Evolutionary conservation across 2,329 filamentous ascomycete species (phyloP).

Genomic region (Nothomitra cinnamomea): DNA sequence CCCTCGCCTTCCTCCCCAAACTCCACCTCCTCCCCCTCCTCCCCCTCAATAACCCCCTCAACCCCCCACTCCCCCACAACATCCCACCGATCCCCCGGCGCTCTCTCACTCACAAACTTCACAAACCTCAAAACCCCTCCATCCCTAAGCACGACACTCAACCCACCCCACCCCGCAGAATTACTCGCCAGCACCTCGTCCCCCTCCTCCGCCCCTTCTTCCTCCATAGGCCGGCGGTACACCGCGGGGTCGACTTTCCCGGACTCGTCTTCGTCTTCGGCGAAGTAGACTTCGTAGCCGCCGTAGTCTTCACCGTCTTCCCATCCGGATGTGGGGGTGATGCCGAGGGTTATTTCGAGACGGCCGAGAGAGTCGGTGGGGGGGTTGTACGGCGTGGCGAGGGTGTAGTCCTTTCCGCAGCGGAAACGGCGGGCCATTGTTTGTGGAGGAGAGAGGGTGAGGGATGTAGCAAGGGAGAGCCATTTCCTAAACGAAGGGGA

Average conservation of each 20-base stretch:
- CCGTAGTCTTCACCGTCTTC: conserved; percentile 40
- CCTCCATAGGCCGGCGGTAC: conserved; percentile 49
- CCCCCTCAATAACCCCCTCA: conserved; percentile 40
- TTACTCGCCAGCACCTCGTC: conserved; percentile 55
- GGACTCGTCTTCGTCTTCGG: conserved; percentile 52
- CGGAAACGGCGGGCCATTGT: conserved; percentile 77
- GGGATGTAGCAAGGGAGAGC: conserved; percentile 68
- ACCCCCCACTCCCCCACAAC: conserved; percentile 66
- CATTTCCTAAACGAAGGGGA: conserved; percentile 78
- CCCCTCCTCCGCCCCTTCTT: conserved; percentile 54
- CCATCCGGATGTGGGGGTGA: conserved; percentile 79
- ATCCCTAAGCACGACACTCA: conserved; percentile 81
- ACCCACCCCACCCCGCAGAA: conserved; percentile 67
- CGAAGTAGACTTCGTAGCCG: conserved; percentile 81
- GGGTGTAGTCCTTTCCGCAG: conserved; percentile 73
- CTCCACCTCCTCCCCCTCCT: conserved; percentile 30
- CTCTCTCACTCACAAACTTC: conserved; percentile 77
- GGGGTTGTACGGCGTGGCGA: conserved; percentile 58
- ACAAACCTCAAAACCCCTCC: conserved; percentile 79
- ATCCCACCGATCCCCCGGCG: conserved; percentile 86
- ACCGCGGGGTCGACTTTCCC: conserved; percentile 57
- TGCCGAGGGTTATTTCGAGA: conserved; percentile 70
- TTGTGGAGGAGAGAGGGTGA: conserved; percentile 55
- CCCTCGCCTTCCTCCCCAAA: conserved; percentile 21
- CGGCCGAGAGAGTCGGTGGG: conserved; percentile 48